Percentiles rank a stretch among this genome's conserved stretches.
These are phyloP conservation scores for Sarocladium oryzae DNA, from an alignment of 2,329 filamentous ascomycete genomes.

Conservation along the genomic window DNA sequence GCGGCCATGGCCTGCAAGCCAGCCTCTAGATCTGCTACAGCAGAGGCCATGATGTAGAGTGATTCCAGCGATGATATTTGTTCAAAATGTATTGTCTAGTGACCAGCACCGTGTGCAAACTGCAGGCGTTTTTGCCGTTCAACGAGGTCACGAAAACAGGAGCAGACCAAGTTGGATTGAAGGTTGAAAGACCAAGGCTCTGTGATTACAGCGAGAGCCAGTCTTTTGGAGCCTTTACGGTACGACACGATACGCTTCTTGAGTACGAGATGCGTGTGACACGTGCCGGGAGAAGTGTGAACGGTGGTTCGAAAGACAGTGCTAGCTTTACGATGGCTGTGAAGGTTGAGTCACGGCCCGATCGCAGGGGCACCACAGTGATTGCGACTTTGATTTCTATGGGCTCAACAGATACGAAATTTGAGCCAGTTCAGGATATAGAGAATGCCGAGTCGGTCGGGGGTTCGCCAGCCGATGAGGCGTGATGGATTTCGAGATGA, in stretches of 20 bases:
- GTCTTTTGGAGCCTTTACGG: slow-evolving; percentile 1
- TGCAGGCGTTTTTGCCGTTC: background rate
- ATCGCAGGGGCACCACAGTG: slow-evolving; percentile 1
- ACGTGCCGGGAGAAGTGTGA: background rate
- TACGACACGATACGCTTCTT: slow-evolving; percentile 6
- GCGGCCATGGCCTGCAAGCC: slow-evolving; percentile 86
- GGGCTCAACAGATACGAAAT: background rate
- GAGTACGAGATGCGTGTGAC: slow-evolving; percentile 7
- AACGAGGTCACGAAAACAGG: slow-evolving; percentile 3
- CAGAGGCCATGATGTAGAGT: slow-evolving; percentile 58
- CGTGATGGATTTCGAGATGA: background rate
- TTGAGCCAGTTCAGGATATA: background rate
- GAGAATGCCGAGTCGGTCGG: background rate
- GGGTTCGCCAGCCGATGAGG: background rate
- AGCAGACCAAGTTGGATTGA: background rate
- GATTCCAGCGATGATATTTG: background rate
- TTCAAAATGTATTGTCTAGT: slow-evolving; percentile 1
- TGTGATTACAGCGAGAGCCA: background rate
- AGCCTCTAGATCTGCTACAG: slow-evolving; percentile 84
- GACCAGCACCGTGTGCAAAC: background rate
- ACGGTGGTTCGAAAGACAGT: background rate
- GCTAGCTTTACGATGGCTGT: slow-evolving; percentile 2
- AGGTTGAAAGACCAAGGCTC: background rate
- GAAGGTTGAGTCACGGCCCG: slow-evolving; percentile 5
- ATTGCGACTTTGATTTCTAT: slow-evolving; percentile 3